Evolutionary conservation across 2,329 filamentous ascomycete genomes (phyloP), one percentile per base, ranked within the genome.

Genomic region (Exutisphaerella laricina): DNA sequence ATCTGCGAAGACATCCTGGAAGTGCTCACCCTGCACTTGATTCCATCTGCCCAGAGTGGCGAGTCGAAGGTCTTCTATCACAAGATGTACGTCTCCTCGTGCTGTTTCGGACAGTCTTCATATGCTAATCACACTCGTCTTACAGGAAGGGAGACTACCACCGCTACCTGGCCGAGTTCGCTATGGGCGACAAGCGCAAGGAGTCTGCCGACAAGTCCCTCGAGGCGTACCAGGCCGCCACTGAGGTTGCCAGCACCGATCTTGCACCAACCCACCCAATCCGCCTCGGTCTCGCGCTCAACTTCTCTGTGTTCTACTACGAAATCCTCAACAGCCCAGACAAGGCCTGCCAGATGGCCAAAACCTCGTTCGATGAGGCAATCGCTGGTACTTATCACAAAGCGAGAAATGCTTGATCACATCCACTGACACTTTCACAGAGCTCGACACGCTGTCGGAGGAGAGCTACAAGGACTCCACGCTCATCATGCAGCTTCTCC

Each of bases 1-100:
- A 92, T 97, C 76, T 96, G 90, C 75, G 85, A 95, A 68, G 90
- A 97, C 66, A 92, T 97, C 66, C 84, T 97, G 54, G 85, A 94
- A 61, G 89, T 95, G 61, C 81, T 97, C 46, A 88, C 96, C 74
- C 73, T 90, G 73, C 85, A 90, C 75, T 78, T 97, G 64, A 96
- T 97, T 63, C 86, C 88, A 61, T 92, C 86, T 61, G 90, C 90
- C 60, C 84, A 92, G 78, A 88, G 82, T 64, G 90, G 89, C 72
- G 90, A 97, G 78, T 95, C 88, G 63, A 96, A 96, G 82, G 90
- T 97, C 62, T 97, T 97, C 77, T 96, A 96, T 77, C 89, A 97
- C 85, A 97, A 97, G 84, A 97, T 97, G 88, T 94, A 70, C 58
- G 79, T 66, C 14, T 28, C n/a, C 9, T 5, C 16, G 17, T 30